Evolutionary conservation across 2,329 filamentous ascomycete species (phyloP).

Genomic region (Pezicula carpinea): DNA sequence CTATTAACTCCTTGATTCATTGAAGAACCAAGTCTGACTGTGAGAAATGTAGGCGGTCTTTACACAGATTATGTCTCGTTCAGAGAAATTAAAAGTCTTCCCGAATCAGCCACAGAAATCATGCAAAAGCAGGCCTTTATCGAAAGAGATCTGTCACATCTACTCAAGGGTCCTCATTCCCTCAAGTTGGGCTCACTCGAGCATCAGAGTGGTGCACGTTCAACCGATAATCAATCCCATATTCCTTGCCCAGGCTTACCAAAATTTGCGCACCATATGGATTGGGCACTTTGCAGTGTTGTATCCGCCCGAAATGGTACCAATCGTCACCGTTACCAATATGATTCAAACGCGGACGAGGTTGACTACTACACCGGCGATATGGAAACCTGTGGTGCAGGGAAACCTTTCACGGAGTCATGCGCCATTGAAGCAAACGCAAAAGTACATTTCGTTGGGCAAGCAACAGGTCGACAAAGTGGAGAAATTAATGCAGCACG

Average conservation of each 20-base stretch:
- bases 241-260: background rate
- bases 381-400: background rate
- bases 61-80: background rate
- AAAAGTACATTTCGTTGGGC: background rate
- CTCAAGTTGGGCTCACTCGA: background rate
- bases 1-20: too few species aligned
- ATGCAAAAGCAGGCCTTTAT: background rate
- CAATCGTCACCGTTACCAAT: background rate
- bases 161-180: background rate
- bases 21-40: too few species aligned
- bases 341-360: background rate
- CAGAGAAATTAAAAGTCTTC: background rate
- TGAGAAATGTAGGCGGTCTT: too few species aligned
- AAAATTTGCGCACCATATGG: background rate
- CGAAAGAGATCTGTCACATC: background rate
- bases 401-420: background rate
- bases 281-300: slow-evolving; percentile 1
- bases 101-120: background rate
- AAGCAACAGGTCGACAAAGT: background rate
- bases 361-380: background rate
- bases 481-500: slow-evolving; percentile 1
- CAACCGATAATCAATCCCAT: background rate
- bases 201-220: background rate
- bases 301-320: background rate
- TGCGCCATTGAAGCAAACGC: background rate